These are phyloP conservation scores for Trypanosomatidae sp. DNA, from an alignment of 208 protist species.

Conservation along the genomic window DNA sequence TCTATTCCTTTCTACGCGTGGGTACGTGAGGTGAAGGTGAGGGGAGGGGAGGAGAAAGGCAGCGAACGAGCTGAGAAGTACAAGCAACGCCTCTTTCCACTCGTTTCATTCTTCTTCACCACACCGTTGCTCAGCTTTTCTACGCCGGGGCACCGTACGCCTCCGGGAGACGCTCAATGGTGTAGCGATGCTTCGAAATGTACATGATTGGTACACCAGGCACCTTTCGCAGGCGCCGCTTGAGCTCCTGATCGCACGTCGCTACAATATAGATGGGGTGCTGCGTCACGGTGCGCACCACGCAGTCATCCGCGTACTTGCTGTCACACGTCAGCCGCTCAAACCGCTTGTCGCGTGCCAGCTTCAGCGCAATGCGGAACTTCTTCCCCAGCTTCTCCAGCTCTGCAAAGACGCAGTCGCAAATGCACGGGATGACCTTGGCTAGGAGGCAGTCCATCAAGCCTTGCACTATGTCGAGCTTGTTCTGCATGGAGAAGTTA, in stretches of 20 bases:
- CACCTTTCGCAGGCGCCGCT: conserved; percentile 97
- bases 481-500: conserved; percentile 99
- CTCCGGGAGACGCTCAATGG: conserved; percentile 98
- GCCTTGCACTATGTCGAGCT: conserved; percentile 98
- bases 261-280: conserved; percentile 94
- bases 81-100: neutral
- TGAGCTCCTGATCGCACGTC: conserved; percentile 97
- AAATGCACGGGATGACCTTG: conserved; percentile 98
- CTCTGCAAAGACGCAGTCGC: conserved; percentile 99
- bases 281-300: conserved; percentile 95
- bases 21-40: neutral
- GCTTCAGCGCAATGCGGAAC: conserved; percentile 91
- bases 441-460: conserved; percentile 99
- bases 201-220: conserved; percentile 99
- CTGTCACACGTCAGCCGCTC: conserved; percentile 95
- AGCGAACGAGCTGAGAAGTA: neutral
- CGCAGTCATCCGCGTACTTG: conserved; percentile 99
- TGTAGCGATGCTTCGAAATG: conserved; percentile 96
- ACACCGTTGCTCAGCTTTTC: neutral
- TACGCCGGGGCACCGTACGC: conserved; percentile 81
- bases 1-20: neutral
- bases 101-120: neutral
- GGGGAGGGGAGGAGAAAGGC: no score
- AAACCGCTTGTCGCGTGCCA: conserved; percentile 99
- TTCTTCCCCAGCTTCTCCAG: conserved; percentile 98